Conservation (phyloP, 2,329 filamentous ascomycete genomes). For the Mycosphaerella sp. region DNA sequence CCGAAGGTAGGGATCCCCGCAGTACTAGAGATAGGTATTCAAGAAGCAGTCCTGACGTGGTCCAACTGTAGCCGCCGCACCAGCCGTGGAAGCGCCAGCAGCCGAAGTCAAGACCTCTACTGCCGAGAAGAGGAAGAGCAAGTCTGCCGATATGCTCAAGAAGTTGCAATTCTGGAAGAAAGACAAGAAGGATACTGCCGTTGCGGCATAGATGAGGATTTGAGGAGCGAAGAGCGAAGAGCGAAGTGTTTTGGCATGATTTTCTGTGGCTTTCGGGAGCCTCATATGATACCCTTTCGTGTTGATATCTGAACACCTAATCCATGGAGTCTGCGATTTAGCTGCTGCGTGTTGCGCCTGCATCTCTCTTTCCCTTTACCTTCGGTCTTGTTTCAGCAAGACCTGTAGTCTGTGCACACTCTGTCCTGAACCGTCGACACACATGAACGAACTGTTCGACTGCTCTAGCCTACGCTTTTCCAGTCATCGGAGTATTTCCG, state of each 20-base stretch:
- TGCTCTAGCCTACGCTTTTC: too few relatives aligned
- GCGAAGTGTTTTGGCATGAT: neutral
- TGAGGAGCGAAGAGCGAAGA: neutral
- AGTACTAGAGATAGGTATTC: neutral
- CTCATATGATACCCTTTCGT: constrained; percentile 10
- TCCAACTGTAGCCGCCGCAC: neutral
- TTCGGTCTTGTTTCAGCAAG: too few relatives aligned
- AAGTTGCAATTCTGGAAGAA: constrained; percentile 14
- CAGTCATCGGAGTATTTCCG: too few relatives aligned
- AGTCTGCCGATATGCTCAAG: constrained; percentile 8
- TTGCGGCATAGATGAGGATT: neutral
- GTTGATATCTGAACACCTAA: neutral
- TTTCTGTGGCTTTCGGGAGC: neutral
- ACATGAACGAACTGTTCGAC: too few relatives aligned
- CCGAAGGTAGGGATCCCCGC: neutral
- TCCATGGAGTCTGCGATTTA: neutral
- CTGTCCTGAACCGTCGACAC: too few relatives aligned
- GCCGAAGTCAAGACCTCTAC: constrained; percentile 5
- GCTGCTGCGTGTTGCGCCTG: too few relatives aligned
- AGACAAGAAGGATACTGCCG: constrained; percentile 9
- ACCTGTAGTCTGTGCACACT: too few relatives aligned
- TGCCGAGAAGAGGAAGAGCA: constrained; percentile 9
- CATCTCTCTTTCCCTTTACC: neutral
- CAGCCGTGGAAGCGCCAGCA: constrained; percentile 4
- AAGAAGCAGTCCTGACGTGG: neutral